A percentile compares a stretch with the other conserved stretches of the same genome.
phyloP scores from a whole-genome alignment of 2,329 filamentous ascomycete genomes.

The Xenosphaeropsis pyriputrescens region DNA sequence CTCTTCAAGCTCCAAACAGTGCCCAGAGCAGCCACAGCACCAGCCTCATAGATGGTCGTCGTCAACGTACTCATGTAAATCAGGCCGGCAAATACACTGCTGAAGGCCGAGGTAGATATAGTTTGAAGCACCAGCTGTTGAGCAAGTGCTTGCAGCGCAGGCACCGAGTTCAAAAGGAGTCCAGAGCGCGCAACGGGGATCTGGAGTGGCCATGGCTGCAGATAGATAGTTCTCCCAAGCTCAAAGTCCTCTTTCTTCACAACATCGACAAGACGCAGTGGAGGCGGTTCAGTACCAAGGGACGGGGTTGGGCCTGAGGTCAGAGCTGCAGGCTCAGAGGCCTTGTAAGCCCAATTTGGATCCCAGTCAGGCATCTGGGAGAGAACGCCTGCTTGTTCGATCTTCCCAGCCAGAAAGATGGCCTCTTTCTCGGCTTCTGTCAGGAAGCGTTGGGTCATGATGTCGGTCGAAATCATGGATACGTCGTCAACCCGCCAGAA shows the following conservation, averaged over 20 bases:
- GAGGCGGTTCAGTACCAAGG: slow-evolving; percentile 6
- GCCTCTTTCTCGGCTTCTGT: slow-evolving; percentile 63
- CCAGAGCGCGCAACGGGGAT: slow-evolving; percentile 58
- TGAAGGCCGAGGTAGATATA: slow-evolving; percentile 49
- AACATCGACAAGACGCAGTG: slow-evolving; percentile 9
- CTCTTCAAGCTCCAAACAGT: slow-evolving; percentile 41
- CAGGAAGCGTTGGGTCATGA: slow-evolving; percentile 65
- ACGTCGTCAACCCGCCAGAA: slow-evolving; percentile 94
- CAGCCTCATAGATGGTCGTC: slow-evolving; percentile 41
- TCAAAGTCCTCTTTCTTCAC: slow-evolving; percentile 5
- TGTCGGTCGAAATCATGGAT: slow-evolving; percentile 64
- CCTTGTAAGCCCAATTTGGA: slow-evolving; percentile 13
- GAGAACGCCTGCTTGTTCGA: slow-evolving; percentile 46
- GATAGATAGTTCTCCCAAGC: slow-evolving; percentile 3
- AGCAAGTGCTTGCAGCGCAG: slow-evolving; percentile 56
- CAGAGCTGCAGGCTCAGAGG: not conserved
- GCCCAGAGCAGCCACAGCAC: slow-evolving; percentile 45
- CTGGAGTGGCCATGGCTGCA: slow-evolving; percentile 51
- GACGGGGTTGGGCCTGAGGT: not conserved
- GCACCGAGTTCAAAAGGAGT: slow-evolving; percentile 51
- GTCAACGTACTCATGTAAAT: slow-evolving; percentile 40
- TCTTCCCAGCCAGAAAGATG: slow-evolving; percentile 70
- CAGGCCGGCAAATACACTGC: slow-evolving; percentile 35
- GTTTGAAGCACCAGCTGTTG: slow-evolving; percentile 65
- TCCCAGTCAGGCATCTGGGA: slow-evolving; percentile 1